Evolutionary conservation across 257 asterid species (phyloP).

Genomic region (Fraxinus quadrangulata): DNA sequence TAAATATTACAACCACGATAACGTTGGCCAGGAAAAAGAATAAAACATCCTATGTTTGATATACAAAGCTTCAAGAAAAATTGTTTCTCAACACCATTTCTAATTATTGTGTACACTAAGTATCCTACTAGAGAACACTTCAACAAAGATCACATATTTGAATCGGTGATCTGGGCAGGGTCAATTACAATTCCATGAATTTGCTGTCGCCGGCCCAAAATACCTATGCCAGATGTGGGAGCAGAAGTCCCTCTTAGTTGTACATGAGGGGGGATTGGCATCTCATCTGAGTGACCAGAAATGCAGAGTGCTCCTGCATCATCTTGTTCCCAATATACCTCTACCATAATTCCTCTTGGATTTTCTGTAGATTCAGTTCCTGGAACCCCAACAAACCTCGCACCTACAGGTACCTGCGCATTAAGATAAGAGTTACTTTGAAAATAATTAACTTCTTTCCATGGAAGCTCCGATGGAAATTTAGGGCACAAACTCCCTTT

Average conservation of each 20-base stretch:
- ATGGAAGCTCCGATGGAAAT: not conserved
- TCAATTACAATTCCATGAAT: conserved; percentile 66
- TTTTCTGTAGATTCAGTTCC: conserved; percentile 63
- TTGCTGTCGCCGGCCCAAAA: conserved; percentile 34
- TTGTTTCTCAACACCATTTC: not conserved
- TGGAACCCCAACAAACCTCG: conserved; percentile 71
- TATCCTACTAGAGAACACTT: no score
- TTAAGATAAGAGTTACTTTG: not conserved
- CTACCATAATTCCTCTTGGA: conserved; percentile 72
- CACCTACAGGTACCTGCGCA: conserved; percentile 77
- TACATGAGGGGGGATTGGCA: conserved; percentile 63
- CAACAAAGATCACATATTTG: conserved; percentile 26
- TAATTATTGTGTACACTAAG: not conserved
- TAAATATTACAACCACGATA: not conserved
- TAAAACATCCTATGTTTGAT: not conserved
- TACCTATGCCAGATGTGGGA: conserved; percentile 29
- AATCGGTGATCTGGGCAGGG: conserved; percentile 58
- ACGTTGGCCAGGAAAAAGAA: not conserved
- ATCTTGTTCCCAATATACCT: conserved; percentile 89
- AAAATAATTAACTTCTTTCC: not conserved
- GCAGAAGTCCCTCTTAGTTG: conserved; percentile 40
- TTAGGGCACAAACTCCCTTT: no score
- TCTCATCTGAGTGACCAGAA: conserved; percentile 63
- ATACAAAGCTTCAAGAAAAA: not conserved
- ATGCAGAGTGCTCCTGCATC: conserved; percentile 84